phyloP scores from a whole-genome alignment of 805 yeast genomes.

The Scheffersomyces ergatensis region DNA sequence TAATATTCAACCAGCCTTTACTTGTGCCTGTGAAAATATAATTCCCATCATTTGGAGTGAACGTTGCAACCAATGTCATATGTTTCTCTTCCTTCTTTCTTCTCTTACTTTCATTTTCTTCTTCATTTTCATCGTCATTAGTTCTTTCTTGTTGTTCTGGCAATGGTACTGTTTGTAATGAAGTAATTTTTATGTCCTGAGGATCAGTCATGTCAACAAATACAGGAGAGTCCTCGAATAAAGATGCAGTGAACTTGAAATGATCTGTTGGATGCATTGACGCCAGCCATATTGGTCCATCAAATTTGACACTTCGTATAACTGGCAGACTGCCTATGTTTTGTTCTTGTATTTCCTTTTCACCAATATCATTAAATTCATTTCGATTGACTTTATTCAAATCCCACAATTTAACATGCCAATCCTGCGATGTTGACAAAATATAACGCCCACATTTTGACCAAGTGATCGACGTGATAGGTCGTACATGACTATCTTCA shows the following conservation, averaged over 20 bases:
- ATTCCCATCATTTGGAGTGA: constrained; percentile 48
- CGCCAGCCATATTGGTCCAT: constrained; percentile 74
- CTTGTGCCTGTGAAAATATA: constrained; percentile 73
- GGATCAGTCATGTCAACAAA: constrained; percentile 40
- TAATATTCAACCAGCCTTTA: constrained; percentile 70
- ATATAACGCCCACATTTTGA: constrained; percentile 67
- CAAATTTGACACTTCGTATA: constrained; percentile 48
- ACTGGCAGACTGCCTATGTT: constrained; percentile 27
- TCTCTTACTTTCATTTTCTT: constrained; percentile 10
- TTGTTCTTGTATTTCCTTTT: not conserved
- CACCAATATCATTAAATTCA: constrained; percentile 7
- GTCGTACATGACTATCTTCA: constrained; percentile 58
- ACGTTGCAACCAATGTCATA: constrained; percentile 49
- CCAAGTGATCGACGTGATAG: constrained; percentile 77
- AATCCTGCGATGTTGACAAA: constrained; percentile 74
- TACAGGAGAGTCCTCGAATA: constrained; percentile 61
- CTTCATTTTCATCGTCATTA: constrained; percentile 12
- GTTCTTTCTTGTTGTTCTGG: constrained; percentile 5
- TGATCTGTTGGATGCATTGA: constrained; percentile 49
- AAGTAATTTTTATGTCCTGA: constrained; percentile 14
- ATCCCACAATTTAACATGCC: constrained; percentile 84
- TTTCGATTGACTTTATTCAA: constrained; percentile 31
- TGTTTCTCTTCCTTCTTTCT: constrained; percentile 27
- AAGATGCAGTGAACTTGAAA: constrained; percentile 56
- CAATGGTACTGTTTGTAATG: constrained; percentile 16